phyloP scores from a whole-genome alignment of 805 yeast genomes.

The Ogataea dorogensis region DNA sequence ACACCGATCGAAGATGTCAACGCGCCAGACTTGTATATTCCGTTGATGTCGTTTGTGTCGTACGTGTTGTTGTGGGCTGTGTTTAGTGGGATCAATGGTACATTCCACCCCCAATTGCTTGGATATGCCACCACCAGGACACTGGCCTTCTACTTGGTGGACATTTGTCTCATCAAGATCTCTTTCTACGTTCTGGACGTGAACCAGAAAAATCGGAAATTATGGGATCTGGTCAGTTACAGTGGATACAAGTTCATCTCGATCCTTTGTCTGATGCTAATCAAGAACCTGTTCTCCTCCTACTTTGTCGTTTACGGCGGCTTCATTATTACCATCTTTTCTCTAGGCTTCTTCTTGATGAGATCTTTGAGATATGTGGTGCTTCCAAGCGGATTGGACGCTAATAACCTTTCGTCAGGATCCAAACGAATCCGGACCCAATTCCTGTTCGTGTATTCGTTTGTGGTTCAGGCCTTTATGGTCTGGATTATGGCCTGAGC shows the following conservation, averaged over 20 bases:
- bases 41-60: slow-evolving; percentile 88
- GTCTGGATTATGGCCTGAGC: slow-evolving; percentile 63
- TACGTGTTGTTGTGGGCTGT: slow-evolving; percentile 82
- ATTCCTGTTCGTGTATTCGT: slow-evolving; percentile 80
- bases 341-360: slow-evolving; percentile 65
- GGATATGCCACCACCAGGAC: slow-evolving; percentile 87
- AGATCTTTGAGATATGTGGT: slow-evolving; percentile 68
- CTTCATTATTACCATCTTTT: slow-evolving; percentile 45
- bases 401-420: slow-evolving; percentile 60
- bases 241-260: slow-evolving; percentile 95
- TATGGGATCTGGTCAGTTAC: slow-evolving; percentile 84
- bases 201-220: slow-evolving; percentile 47
- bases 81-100: slow-evolving; percentile 80
- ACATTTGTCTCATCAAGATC: slow-evolving; percentile 69
- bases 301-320: slow-evolving; percentile 37
- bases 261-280: slow-evolving; percentile 53
- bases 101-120: slow-evolving; percentile 88
- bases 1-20: slow-evolving; percentile 85
- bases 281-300: slow-evolving; percentile 43
- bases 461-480: slow-evolving; percentile 70
- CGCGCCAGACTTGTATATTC: slow-evolving; percentile 96
- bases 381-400: slow-evolving; percentile 56
- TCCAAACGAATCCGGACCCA: slow-evolving; percentile 82
- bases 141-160: slow-evolving; percentile 75
- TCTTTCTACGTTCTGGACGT: slow-evolving; percentile 81